phyloP scores from a whole-genome alignment of 176 grass and related monocot species.

The Oryza glaberrima region DNA sequence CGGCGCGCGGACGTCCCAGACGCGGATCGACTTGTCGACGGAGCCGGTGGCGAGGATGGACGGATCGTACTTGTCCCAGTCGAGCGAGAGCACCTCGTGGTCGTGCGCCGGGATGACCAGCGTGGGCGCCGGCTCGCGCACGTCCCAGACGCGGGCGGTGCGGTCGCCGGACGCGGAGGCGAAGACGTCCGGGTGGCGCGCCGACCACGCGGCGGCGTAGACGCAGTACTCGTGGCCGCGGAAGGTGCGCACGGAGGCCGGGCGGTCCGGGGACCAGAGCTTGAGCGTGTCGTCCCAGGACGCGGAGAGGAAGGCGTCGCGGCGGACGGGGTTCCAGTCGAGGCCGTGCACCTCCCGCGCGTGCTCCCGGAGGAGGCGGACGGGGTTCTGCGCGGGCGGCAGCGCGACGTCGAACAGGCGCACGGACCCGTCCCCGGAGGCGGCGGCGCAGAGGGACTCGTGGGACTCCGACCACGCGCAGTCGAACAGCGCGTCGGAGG shows the following conservation, averaged over 20 bases:
- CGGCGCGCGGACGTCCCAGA: constrained; percentile 83
- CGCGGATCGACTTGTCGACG: constrained; percentile 81
- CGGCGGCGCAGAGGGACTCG: constrained; percentile 75
- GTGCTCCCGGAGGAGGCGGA: constrained; percentile 85
- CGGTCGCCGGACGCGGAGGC: constrained; percentile 79
- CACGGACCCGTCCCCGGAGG: constrained; percentile 74
- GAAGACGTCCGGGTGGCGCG: constrained; percentile 83
- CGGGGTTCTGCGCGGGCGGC: constrained; percentile 64
- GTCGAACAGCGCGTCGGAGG: constrained; percentile 85
- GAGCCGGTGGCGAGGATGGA: constrained; percentile 84
- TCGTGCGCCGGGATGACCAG: constrained; percentile 74
- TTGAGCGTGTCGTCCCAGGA: constrained; percentile 93
- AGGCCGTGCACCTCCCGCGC: constrained; percentile 66
- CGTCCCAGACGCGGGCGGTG: constrained; percentile 79
- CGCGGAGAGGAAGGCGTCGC: constrained; percentile 74
- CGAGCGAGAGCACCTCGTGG: constrained; percentile 81
- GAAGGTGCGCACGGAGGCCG: constrained; percentile 76
- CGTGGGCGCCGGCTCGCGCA: constrained; percentile 72
- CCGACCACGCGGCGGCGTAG: constrained; percentile 72
- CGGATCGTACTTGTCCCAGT: constrained; percentile 93
- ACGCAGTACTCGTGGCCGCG: constrained; percentile 85
- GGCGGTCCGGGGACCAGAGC: constrained; percentile 83
- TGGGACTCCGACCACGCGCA: constrained; percentile 94
- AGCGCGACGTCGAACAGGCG: constrained; percentile 73
- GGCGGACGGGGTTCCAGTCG: constrained; percentile 87